Percentiles rank a stretch among this genome's conserved stretches.
Evolutionary conservation across 768 basidiomycete genomes (phyloP).

Genomic region (Suillus brevipes): DNA sequence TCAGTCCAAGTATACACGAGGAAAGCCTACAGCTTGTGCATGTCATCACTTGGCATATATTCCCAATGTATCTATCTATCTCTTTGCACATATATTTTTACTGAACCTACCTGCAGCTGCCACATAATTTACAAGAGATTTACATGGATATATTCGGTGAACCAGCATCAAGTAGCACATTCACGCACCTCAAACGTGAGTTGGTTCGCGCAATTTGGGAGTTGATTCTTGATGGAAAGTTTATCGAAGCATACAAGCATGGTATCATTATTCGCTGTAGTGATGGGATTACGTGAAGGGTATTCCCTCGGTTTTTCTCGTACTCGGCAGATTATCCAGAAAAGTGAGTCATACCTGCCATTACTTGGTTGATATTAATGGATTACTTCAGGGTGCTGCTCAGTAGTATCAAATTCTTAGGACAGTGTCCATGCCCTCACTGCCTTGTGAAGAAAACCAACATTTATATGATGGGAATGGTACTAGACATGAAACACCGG

Average conservation of each 20-base stretch:
- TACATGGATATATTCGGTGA: constrained; percentile 3
- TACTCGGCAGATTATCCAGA: constrained; percentile 29
- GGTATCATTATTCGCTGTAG: constrained; percentile 21
- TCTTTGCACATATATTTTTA: not conserved
- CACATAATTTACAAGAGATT: constrained; percentile 4
- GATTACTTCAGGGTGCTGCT: constrained; percentile 15
- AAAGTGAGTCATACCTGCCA: constrained; percentile 8
- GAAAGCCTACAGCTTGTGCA: not conserved
- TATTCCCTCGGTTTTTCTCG: constrained; percentile 24
- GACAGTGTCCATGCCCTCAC: constrained; percentile 21
- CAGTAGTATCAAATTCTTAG: constrained; percentile 24
- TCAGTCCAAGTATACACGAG: not conserved
- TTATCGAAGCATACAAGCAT: constrained; percentile 22
- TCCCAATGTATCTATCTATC: not conserved
- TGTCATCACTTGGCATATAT: not conserved
- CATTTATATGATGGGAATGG: constrained; percentile 14
- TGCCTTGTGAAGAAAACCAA: constrained; percentile 15
- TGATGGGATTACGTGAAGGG: constrained; percentile 16
- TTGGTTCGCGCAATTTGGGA: constrained; percentile 21
- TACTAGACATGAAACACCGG: constrained; percentile 6
- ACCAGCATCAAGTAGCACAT: constrained; percentile 1
- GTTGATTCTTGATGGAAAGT: constrained; percentile 23
- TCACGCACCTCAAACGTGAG: constrained; percentile 19
- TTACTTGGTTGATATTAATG: not conserved
- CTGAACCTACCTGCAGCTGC: constrained; percentile 5